These are phyloP conservation scores for Zymoseptoria pseudotritici DNA, from an alignment of 2,329 filamentous ascomycete genomes.

Conservation along the genomic window DNA sequence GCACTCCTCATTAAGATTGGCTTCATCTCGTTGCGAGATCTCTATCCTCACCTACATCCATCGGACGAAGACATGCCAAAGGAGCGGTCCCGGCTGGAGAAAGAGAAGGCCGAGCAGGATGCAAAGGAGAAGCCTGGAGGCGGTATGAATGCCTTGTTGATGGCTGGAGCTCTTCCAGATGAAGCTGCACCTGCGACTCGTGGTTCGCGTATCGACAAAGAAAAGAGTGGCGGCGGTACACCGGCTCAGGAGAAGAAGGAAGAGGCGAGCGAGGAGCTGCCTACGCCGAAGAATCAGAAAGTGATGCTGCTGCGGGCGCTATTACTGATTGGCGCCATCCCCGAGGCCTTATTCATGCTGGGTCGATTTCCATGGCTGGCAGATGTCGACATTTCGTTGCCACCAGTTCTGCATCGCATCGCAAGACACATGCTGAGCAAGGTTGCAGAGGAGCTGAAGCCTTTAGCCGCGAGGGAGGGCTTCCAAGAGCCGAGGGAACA, in stretches of 20 bases:
- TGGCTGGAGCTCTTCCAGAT: constrained; percentile 79
- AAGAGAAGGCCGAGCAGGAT: constrained; percentile 74
- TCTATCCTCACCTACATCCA: constrained; percentile 89
- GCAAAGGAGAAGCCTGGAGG: constrained; percentile 60
- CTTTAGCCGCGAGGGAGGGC: constrained; percentile 36
- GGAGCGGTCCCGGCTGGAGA: constrained; percentile 61
- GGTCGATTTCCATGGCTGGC: constrained; percentile 89
- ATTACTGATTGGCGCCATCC: constrained; percentile 82
- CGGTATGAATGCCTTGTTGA: constrained; percentile 73
- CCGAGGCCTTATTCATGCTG: constrained; percentile 85
- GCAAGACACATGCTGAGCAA: constrained; percentile 74
- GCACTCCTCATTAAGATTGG: constrained; percentile 94
- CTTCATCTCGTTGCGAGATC: constrained; percentile 83
- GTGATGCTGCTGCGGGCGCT: constrained; percentile 75
- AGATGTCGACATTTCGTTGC: constrained; percentile 74
- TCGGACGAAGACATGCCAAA: constrained; percentile 73
- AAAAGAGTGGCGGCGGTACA: constrained; percentile 32
- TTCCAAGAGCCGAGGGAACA: constrained; percentile 43
- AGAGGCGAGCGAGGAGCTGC: constrained; percentile 46
- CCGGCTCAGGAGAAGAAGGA: constrained; percentile 37
- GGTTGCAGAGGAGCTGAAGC: constrained; percentile 53
- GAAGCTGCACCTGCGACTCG: constrained; percentile 54
- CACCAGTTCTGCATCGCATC: constrained; percentile 76
- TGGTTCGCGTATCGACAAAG: constrained; percentile 42
- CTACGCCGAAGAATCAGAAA: constrained; percentile 82